Evolutionary conservation across 1,284 basidiomycete species (phyloP).

Genomic region (Abortiporus biennis): DNA sequence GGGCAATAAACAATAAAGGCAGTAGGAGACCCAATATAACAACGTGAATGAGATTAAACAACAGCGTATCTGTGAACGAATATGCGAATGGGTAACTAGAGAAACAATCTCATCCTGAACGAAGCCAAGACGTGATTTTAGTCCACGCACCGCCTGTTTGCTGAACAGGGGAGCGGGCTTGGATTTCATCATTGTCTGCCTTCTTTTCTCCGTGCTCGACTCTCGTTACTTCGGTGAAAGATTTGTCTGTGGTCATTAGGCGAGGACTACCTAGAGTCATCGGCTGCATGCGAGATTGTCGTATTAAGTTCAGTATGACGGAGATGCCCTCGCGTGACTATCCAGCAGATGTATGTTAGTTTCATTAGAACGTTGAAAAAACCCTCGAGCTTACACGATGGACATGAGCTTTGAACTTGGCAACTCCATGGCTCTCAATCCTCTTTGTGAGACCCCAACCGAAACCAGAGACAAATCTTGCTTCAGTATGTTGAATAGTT

Average conservation of each 20-base stretch:
- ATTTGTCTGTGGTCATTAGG: conserved; percentile 22
- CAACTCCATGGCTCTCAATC: conserved; percentile 73
- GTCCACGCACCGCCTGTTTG: conserved; percentile 13
- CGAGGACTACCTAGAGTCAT: conserved; percentile 49
- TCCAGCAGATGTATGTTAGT: neutral
- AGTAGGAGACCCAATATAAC: conserved; percentile 5
- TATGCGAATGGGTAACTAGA: too few species aligned
- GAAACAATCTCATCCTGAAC: conserved; percentile 13
- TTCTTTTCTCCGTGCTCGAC: conserved; percentile 9
- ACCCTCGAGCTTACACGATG: conserved; percentile 49
- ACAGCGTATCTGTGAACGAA: too few species aligned
- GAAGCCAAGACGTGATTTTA: conserved; percentile 19
- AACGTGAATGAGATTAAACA: too few species aligned
- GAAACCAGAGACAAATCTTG: conserved; percentile 68
- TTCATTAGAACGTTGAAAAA: neutral
- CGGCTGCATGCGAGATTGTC: conserved; percentile 68
- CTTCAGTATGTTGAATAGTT: conserved; percentile 74
- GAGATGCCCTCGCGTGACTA: conserved; percentile 81
- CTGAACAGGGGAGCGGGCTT: neutral
- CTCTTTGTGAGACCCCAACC: conserved; percentile 79
- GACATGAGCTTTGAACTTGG: conserved; percentile 72
- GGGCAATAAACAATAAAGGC: neutral
- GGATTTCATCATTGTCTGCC: too few species aligned
- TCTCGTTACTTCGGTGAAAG: conserved; percentile 13
- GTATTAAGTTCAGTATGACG: conserved; percentile 64